Conservation (phyloP, 768 basidiomycete genomes). For the Russula sp. region DNA sequence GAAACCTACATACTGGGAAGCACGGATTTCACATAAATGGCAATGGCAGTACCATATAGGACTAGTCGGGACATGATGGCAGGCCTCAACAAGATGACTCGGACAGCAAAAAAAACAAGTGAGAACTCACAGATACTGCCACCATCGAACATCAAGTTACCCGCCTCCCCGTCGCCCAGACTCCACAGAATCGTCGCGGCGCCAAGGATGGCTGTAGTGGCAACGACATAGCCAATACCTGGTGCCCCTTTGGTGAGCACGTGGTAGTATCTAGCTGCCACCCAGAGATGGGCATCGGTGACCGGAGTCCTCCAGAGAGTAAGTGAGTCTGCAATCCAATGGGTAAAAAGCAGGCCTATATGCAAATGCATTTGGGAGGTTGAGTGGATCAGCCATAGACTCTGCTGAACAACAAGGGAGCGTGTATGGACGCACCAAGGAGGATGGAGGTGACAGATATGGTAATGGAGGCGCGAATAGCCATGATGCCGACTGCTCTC, state of each 20-base stretch:
- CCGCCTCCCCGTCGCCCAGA: slow-evolving; percentile 67
- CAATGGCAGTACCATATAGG: slow-evolving; percentile 64
- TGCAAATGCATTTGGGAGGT: neutral
- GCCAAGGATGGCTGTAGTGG: slow-evolving; percentile 52
- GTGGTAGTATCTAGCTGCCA: slow-evolving; percentile 75
- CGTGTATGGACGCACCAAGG: slow-evolving; percentile 46
- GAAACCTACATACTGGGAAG: slow-evolving; percentile 58
- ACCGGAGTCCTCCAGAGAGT: slow-evolving; percentile 82
- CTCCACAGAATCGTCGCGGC: slow-evolving; percentile 70
- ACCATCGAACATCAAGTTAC: slow-evolving; percentile 88
- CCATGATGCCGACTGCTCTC: slow-evolving; percentile 29
- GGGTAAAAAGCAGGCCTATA: slow-evolving; percentile 73
- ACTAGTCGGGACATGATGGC: slow-evolving; percentile 40
- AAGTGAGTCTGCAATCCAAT: slow-evolving; percentile 91
- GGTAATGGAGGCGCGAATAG: slow-evolving; percentile 66
- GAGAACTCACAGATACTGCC: slow-evolving; percentile 71
- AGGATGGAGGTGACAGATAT: slow-evolving; percentile 76
- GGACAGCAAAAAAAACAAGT: neutral
- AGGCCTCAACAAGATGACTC: neutral
- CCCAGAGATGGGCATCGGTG: slow-evolving; percentile 81
- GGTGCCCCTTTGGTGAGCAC: slow-evolving; percentile 63
- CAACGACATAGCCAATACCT: slow-evolving; percentile 51
- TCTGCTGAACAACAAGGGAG: neutral
- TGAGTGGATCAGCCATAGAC: slow-evolving; percentile 1
- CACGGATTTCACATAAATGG: slow-evolving; percentile 71